Conservation (phyloP, 2,329 filamentous ascomycete genomes). For the Ceratocystis papillata region DNA sequence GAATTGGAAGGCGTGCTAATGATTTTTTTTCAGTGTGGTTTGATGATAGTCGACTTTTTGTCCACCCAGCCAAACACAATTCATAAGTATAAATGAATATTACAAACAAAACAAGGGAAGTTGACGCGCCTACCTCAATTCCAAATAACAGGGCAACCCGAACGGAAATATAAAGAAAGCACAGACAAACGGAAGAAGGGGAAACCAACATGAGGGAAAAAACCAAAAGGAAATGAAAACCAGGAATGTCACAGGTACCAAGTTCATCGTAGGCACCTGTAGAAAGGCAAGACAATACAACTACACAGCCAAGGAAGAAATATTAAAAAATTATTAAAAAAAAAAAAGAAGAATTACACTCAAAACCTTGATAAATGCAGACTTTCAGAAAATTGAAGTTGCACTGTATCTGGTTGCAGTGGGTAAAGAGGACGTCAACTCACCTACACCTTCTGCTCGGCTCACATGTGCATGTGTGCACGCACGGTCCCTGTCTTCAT, state of each 20-base stretch:
- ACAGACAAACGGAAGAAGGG: not conserved
- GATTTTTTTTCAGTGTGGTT: not conserved
- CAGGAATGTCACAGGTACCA: not conserved
- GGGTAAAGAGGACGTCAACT: not conserved
- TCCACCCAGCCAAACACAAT: not conserved
- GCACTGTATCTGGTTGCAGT: not conserved
- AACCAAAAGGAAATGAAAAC: not conserved
- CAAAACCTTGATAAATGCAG: not conserved
- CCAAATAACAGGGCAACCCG: not conserved
- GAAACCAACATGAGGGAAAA: not conserved
- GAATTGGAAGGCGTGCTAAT: not conserved
- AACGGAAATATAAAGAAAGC: not conserved
- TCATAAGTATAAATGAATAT: not conserved
- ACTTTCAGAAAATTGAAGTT: not conserved
- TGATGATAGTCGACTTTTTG: not conserved
- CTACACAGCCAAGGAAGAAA: too few species aligned
- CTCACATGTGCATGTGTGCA: slow-evolving; percentile 6
- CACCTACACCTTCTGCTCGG: not conserved
- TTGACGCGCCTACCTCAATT: not conserved
- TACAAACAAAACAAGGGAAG: not conserved
- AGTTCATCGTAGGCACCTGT: not conserved
- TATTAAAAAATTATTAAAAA: too few species aligned
- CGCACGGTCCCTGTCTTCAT: slow-evolving; percentile 7
- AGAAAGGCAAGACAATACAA: not conserved
- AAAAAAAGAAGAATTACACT: not conserved